Conservation (phyloP, 306 rosid genomes). For the Luffa acutangula region DNA sequence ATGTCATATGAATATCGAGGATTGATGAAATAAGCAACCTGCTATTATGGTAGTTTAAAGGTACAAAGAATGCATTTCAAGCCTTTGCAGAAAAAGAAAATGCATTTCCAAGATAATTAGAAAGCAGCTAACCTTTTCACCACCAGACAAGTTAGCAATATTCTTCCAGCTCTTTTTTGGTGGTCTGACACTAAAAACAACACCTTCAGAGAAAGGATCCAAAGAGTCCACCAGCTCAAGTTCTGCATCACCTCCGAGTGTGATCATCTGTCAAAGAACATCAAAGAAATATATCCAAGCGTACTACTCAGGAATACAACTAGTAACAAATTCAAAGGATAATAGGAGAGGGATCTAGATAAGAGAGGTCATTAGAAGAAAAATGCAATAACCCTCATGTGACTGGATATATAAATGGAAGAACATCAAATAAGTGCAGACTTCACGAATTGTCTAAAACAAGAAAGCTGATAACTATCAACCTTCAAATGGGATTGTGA, state of each 20-base stretch:
- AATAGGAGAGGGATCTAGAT: neutral
- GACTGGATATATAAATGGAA: neutral
- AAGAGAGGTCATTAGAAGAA: neutral
- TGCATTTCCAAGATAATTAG: neutral
- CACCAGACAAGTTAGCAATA: conserved; percentile 95
- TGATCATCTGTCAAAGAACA: conserved; percentile 65
- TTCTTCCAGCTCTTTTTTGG: conserved; percentile 99
- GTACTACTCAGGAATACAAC: neutral
- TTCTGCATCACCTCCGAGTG: conserved; percentile 98
- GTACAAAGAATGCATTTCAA: neutral
- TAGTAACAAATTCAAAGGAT: neutral
- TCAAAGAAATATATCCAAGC: neutral
- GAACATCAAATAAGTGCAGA: neutral
- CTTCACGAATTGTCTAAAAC: neutral
- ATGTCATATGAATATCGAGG: neutral
- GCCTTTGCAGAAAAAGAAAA: neutral
- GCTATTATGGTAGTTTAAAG: neutral
- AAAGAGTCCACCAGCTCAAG: conserved; percentile 94
- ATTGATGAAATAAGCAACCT: neutral
- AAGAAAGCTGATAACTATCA: neutral
- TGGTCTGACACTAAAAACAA: conserved; percentile 93
- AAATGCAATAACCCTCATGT: neutral
- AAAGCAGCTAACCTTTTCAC: conserved; percentile 63
- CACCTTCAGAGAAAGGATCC: conserved; percentile 99
- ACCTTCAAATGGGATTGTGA: neutral